Evolutionary conservation across 2,329 filamentous ascomycete genomes (phyloP), one percentile per base, ranked within the genome.

Genomic region (Parafenestella ontariensis): DNA sequence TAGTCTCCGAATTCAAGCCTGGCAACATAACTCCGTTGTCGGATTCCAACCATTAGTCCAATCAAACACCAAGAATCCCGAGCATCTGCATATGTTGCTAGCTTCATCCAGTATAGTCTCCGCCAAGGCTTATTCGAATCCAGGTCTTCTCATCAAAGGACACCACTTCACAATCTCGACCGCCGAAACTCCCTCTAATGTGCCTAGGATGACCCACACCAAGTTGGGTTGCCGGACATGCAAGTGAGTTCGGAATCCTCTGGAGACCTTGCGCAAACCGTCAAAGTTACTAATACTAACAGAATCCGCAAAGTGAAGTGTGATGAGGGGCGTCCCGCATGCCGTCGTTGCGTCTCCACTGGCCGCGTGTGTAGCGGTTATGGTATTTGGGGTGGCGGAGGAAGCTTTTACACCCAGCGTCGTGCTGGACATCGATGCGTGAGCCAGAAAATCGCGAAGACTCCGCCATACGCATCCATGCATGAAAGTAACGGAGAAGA

Each of bases 341-440:
- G 76, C 54, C 52, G 64, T 18, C 71, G 71, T 17, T 78, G 76
- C 54, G 54, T 62, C 7, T 70, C 60, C 6, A 76, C 76, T 2
- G 73, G 74, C 8, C 70, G 75, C 3, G 66, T 68, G 43, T 78
- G 76, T 51, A 76, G 79, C 46, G 78, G 79, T 15, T 80, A 80
- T 56, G 82, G 75, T 56, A 66, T 80, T 34, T 76, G 75, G 75
- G 75, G 76, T 21, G 73, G 76, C 4, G 73, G 70, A 13, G 74
- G 75, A 13, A 46, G 48, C 15, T 45, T 36, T 17, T 56, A 56
- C 28, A 31, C 11, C 28, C 28, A 31, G 28, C 28, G 28, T 31
- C 28, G 28, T 4, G 28, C 28, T 36, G 45, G 36, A 2, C 36
- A 21, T 39, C 7, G 20, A 39, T 39, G 17, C 13, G 18, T 21